Evolutionary conservation across 139 green algal genomes (phyloP), one percentile per base, ranked within the genome.

Genomic region (Deuterostichococcus epilithicus): DNA sequence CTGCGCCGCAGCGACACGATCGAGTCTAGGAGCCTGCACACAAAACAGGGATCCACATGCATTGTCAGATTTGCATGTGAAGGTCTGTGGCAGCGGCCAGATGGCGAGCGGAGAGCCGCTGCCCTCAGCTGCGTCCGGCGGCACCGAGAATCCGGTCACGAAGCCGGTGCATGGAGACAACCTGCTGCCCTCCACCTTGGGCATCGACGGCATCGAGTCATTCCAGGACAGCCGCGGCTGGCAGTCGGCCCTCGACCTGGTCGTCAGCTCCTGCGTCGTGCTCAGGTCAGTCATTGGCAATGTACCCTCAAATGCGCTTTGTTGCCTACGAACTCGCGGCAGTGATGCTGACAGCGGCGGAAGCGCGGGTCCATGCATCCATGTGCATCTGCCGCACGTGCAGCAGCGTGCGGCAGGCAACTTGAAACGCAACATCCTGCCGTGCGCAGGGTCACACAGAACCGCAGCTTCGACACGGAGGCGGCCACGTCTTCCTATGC

Each of bases 381-480:
- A 4, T 65, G 60, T 69, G 26, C 4, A 5, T 4, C 36, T 47
- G 69, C 32, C 8, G 23, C 33, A 8, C 20, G 26, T 15, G 60
- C 59, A 47, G 42, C 15, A 1, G 32, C 23, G 4, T 33, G 2
- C n/a, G 36, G 6, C 60, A 10, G 0, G 25, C 37, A 47, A 15
- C 28, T 39, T 33, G 1, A n/a, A 1, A 68, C 8, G 38, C 26
- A 75, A 73, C 58, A 25, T 34, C 6, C 32, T 22, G 34, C n/a
- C 36, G 32, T 52, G 13, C 37, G 42, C 82, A 91, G 87, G 72
- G 81, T 91, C 2, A 95, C 90, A 0, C 87, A 92, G 44, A 89
- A 86, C 0, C 81, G 94, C 5, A 81, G 88, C 0, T 94, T 96
- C 72, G 94, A 98, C 82, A 97, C 92, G 6, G 94, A 98, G 72